Percentiles rank a stretch among this genome's conserved stretches.
phyloP scores from a whole-genome alignment of 768 basidiomycete species.

The Tremella mesenterica region DNA sequence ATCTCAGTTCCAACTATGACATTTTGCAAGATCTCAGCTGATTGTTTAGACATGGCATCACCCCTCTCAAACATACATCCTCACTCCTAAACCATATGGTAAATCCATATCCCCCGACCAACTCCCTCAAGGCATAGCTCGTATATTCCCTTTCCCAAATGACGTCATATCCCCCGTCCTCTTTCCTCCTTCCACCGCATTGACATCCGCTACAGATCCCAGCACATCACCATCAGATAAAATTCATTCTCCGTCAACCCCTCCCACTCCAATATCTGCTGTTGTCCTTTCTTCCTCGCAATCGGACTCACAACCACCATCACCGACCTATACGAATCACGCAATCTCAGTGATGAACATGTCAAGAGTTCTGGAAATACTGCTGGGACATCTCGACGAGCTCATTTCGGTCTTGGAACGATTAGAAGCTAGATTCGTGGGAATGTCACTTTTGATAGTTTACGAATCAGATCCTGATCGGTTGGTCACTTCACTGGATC shows the following conservation, averaged over 20 bases:
- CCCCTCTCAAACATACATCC: constrained; percentile 51
- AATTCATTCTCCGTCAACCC: neutral
- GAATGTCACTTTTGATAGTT: constrained; percentile 67
- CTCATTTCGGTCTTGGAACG: constrained; percentile 51
- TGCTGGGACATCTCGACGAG: constrained; percentile 49
- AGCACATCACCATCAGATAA: neutral
- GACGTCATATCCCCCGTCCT: constrained; percentile 18
- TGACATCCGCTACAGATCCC: neutral
- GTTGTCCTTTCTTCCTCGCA: neutral
- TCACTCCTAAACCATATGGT: constrained; percentile 61
- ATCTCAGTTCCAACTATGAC: neutral
- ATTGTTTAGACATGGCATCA: constrained; percentile 65
- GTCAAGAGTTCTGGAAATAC: constrained; percentile 53
- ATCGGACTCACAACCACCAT: neutral
- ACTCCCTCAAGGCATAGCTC: constrained; percentile 64
- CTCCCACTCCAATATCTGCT: constrained; percentile 5
- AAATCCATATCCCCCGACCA: constrained; percentile 61
- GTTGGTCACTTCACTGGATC: constrained; percentile 41
- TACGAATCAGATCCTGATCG: constrained; percentile 59
- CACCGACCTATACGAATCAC: constrained; percentile 7
- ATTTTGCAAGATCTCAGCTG: too few species aligned
- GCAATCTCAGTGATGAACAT: constrained; percentile 45
- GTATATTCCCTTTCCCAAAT: constrained; percentile 59
- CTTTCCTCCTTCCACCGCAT: constrained; percentile 8
- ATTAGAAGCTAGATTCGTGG: constrained; percentile 70